phyloP scores from a whole-genome alignment of 768 basidiomycete species.

The Pisolithus microcarpus region DNA sequence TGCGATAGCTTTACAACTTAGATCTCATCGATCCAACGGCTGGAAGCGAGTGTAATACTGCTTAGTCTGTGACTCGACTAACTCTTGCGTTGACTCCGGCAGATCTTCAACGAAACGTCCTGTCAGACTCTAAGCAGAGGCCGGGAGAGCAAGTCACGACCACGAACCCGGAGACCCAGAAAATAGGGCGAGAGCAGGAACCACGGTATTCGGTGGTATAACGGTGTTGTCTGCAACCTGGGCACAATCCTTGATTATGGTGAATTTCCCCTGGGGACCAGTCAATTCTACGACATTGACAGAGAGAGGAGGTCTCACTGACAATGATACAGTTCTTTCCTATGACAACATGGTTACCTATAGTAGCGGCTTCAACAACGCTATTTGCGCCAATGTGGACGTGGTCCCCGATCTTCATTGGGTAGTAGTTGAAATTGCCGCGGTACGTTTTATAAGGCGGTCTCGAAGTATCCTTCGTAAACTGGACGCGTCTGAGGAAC shows the following conservation, averaged over 20 bases:
- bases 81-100: constrained; percentile 91
- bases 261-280: constrained; percentile 76
- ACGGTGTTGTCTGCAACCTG: constrained; percentile 85
- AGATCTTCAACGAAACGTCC: constrained; percentile 79
- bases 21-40: constrained; percentile 37
- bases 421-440: constrained; percentile 93
- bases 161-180: constrained; percentile 79
- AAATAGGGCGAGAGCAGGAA: constrained; percentile 82
- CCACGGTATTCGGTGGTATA: constrained; percentile 85
- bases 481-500: not conserved
- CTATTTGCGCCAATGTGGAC: constrained; percentile 86
- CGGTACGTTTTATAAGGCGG: constrained; percentile 88
- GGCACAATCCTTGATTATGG: constrained; percentile 93
- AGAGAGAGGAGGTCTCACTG: constrained; percentile 21
- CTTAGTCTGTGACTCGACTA: constrained; percentile 80
- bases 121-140: constrained; percentile 24
- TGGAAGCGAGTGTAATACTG: constrained; percentile 81
- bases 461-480: constrained; percentile 27
- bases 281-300: constrained; percentile 1
- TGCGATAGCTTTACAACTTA: too few relatives aligned
- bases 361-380: constrained; percentile 90
- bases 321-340: constrained; percentile 95
- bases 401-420: constrained; percentile 93
- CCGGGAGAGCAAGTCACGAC: not conserved
- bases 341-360: constrained; percentile 91